Evolutionary conservation across 805 yeast species (phyloP).

Genomic region (Candida koratica): DNA sequence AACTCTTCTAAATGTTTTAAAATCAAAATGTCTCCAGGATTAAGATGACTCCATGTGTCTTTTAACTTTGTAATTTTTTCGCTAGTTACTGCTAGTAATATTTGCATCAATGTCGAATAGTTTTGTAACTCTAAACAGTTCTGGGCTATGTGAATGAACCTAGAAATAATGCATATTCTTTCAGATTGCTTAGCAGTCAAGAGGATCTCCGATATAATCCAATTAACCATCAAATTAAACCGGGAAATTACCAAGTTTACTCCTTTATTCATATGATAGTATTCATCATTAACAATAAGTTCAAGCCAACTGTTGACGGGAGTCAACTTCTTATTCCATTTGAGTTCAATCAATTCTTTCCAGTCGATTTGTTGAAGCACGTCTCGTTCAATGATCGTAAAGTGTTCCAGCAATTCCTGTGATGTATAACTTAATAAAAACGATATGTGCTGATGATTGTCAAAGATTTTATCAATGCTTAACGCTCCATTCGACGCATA

Average conservation of each 20-base stretch:
- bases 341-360: slow-evolving; percentile 77
- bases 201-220: slow-evolving; percentile 86
- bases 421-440: slow-evolving; percentile 75
- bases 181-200: slow-evolving; percentile 59
- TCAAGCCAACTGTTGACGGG: slow-evolving; percentile 84
- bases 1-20: slow-evolving; percentile 66
- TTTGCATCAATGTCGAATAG: slow-evolving; percentile 83
- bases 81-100: slow-evolving; percentile 74
- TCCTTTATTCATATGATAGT: slow-evolving; percentile 54
- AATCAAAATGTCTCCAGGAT: slow-evolving; percentile 66
- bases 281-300: slow-evolving; percentile 54
- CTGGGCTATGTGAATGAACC: slow-evolving; percentile 82
- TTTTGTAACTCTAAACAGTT: slow-evolving; percentile 71
- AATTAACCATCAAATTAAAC: slow-evolving; percentile 83
- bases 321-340: slow-evolving; percentile 63
- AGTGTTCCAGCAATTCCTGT: slow-evolving; percentile 64
- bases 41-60: slow-evolving; percentile 70
- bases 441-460: slow-evolving; percentile 63
- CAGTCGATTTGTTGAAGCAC: slow-evolving; percentile 83
- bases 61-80: slow-evolving; percentile 54
- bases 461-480: slow-evolving; percentile 39
- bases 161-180: slow-evolving; percentile 67
- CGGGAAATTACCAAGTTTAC: slow-evolving; percentile 78
- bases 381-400: slow-evolving; percentile 85
- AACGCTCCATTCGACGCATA: slow-evolving; percentile 30